Percentiles rank a stretch among this genome's conserved stretches.
These are phyloP conservation scores for Scheffersomyces illinoinensis DNA, from an alignment of 1,139 yeast genomes.

Conservation along the genomic window DNA sequence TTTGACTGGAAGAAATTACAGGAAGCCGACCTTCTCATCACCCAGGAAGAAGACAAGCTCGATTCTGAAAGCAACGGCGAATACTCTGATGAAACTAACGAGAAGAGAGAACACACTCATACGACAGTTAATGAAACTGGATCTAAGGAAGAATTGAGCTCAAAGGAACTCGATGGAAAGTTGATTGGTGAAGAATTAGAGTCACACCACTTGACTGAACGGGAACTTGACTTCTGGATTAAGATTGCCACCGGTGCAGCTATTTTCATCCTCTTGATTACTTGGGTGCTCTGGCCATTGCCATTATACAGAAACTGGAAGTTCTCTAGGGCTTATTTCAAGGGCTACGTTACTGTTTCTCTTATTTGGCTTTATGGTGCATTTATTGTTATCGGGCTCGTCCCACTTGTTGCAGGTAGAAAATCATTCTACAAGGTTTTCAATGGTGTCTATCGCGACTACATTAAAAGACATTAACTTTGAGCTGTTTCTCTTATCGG, in stretches of 20 bases:
- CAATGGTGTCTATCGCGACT: constrained; percentile 19
- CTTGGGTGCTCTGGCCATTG: constrained; percentile 48
- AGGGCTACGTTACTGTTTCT: constrained; percentile 41
- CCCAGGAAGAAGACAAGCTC: constrained; percentile 5
- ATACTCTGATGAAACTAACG: background rate
- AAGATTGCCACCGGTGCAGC: constrained; percentile 32
- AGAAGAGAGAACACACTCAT: constrained; percentile 3
- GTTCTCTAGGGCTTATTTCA: constrained; percentile 39
- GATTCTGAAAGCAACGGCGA: background rate
- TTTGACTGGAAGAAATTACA: constrained; percentile 34
- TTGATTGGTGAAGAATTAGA: background rate
- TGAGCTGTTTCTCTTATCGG: no score
- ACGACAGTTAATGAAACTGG: background rate
- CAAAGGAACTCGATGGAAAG: background rate
- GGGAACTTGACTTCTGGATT: constrained; percentile 19
- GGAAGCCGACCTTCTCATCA: constrained; percentile 21
- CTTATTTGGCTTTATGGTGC: constrained; percentile 39
- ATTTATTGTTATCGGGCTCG: constrained; percentile 33
- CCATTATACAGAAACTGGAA: constrained; percentile 47
- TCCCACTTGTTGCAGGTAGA: constrained; percentile 40
- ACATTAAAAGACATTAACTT: background rate
- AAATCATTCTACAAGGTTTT: constrained; percentile 21
- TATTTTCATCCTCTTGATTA: constrained; percentile 27
- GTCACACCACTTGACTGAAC: constrained; percentile 8
- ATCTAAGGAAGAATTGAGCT: background rate